These are phyloP conservation scores for Butyriboletus appendiculatus DNA, from an alignment of 1,284 basidiomycete genomes.

Conservation along the genomic window DNA sequence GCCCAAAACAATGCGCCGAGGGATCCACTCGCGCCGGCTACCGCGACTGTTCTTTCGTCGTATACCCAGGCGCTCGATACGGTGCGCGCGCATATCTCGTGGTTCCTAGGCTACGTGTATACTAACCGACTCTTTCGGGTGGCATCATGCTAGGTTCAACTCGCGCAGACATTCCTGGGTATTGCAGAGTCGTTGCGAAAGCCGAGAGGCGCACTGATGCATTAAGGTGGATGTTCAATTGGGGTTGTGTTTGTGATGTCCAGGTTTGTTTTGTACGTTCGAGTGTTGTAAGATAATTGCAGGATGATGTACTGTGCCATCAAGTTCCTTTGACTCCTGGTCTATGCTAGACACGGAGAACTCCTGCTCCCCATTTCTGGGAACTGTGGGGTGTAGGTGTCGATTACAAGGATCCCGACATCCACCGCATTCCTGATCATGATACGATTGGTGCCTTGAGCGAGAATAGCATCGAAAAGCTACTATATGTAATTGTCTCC, in stretches of 20 bases:
- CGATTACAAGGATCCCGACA: slow-evolving; percentile 40
- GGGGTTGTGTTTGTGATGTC: neutral
- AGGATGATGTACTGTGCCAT: neutral
- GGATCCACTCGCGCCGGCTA: slow-evolving; percentile 43
- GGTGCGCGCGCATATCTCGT: slow-evolving; percentile 35
- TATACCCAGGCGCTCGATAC: slow-evolving; percentile 57
- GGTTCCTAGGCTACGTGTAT: neutral
- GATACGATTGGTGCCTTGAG: too few species aligned
- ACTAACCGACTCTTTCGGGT: neutral
- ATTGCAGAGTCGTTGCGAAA: slow-evolving; percentile 61
- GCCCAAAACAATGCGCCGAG: slow-evolving; percentile 48
- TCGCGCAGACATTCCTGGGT: slow-evolving; percentile 62
- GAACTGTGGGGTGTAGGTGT: slow-evolving; percentile 34
- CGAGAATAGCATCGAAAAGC: too few species aligned
- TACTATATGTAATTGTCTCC: too few species aligned
- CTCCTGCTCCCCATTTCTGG: slow-evolving; percentile 52
- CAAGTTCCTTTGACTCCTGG: too few species aligned
- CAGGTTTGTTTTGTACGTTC: neutral
- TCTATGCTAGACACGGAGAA: slow-evolving; percentile 52
- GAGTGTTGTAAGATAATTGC: neutral
- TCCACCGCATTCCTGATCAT: slow-evolving; percentile 50
- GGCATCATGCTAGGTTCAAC: slow-evolving; percentile 42
- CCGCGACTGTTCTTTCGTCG: slow-evolving; percentile 45
- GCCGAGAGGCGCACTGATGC: slow-evolving; percentile 50
- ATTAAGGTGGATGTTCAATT: slow-evolving; percentile 14